Percentiles rank a stretch among this genome's conserved stretches.
These are phyloP conservation scores for Diutina mesorugosa DNA, from an alignment of 1,139 yeast species.

Conservation along the genomic window DNA sequence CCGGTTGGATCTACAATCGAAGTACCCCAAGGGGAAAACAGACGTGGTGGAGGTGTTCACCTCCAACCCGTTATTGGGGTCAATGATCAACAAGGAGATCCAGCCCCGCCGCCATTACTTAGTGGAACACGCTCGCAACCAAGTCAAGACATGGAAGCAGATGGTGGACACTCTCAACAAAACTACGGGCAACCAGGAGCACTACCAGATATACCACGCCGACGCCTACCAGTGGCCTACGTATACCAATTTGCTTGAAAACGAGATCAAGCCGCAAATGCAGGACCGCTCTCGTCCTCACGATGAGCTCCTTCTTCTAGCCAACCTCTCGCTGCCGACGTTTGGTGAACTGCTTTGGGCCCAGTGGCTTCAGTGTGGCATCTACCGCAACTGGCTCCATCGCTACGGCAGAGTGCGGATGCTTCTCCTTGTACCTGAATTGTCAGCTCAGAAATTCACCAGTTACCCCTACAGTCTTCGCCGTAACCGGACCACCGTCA, in stretches of 20 bases:
- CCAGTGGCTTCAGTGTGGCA: conserved; percentile 66
- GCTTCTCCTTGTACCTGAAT: conserved; percentile 48
- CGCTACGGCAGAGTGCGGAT: conserved; percentile 62
- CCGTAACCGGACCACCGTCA: conserved; percentile 47
- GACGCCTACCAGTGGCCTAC: conserved; percentile 63
- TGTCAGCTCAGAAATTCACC: conserved; percentile 49
- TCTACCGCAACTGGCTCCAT: conserved; percentile 64
- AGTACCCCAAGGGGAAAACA: conserved; percentile 29
- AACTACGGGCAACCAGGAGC: conserved; percentile 14
- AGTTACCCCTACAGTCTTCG: conserved; percentile 31
- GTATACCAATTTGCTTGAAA: conserved; percentile 29
- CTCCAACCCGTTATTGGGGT: conserved; percentile 39
- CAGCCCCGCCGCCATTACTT: conserved; percentile 50
- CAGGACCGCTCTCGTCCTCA: conserved; percentile 38
- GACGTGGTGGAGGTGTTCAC: conserved; percentile 60
- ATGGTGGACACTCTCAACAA: conserved; percentile 12
- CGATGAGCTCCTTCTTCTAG: conserved; percentile 49
- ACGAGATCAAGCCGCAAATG: conserved; percentile 25
- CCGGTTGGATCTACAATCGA: conserved; percentile 22
- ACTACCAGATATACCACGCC: conserved; percentile 16
- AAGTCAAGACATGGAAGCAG: conserved; percentile 16
- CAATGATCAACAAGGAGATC: conserved; percentile 40
- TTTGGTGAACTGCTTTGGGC: conserved; percentile 59
- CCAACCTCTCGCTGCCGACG: conserved; percentile 39
- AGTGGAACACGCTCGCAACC: conserved; percentile 37